Base-by-base conservation (phyloP, 345 rosid species). In the Raphanus sativus region DNA sequence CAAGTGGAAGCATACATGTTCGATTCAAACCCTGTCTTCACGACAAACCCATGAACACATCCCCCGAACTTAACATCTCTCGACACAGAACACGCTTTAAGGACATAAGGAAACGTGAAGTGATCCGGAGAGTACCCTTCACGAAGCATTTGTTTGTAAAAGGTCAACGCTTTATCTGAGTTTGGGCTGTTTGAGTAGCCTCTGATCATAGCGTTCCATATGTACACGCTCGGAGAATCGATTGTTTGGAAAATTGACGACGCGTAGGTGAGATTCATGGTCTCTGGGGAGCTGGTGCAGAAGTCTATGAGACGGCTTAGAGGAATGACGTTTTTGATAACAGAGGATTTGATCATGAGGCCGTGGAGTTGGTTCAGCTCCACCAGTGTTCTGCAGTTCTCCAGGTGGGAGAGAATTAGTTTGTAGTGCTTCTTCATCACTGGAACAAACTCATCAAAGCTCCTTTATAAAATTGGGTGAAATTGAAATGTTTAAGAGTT, bases 181-280 rank as follows among this genome's bases (percentile, higher is more conserved):
- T 9, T 50, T 42, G 48, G 25, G 38, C 67, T 73, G 21, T 70
- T 77, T 26, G 79, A 80, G 77, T 70, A 80, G 28, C 85, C 83
- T 77, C 75, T 77, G 75, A 83, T 80, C 81, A 83, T 83, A 5
- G 85, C 69, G 77, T 83, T 83, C 85, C 85, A 83, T 69, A 80
- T 74, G 70, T 80, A 80, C 10, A 77, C 77, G 58, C 80, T 80
- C 16, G 83, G 83, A 6, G 1, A 58, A 29, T 66, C 80, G 10
- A 75, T 80, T n/a, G 5, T 58, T 5, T 71, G 69, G 73, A 75
- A 80, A 32, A 80, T 38, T 65, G 80, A 75, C 5, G 48, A 58
- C 26, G 82, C 84, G 72, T 83, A 75, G 54, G 10, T 74, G 30
- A 83, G 77, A 40, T 62, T 62, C 13, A 24, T 11, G 26, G 77